A percentile compares a stretch with the other conserved stretches of the same genome.
These are phyloP conservation scores for Yarrowia bubula DNA, from an alignment of 805 yeast species.

Conservation along the genomic window DNA sequence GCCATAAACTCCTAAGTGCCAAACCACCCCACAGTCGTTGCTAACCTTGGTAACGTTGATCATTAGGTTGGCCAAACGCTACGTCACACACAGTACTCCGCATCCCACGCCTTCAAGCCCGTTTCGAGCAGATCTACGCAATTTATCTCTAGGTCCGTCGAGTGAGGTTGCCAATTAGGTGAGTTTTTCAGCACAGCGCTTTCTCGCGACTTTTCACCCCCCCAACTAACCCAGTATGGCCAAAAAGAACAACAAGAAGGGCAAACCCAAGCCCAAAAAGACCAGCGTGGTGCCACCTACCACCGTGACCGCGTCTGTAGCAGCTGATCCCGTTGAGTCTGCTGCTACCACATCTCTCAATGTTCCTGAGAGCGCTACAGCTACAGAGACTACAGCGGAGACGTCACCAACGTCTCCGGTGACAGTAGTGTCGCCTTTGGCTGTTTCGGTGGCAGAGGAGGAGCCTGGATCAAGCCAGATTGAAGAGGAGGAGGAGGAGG, in stretches of 20 bases:
- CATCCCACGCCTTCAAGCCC: constrained; percentile 9
- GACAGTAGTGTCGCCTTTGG: not conserved
- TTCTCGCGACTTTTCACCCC: not conserved
- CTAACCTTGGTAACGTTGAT: constrained; percentile 16
- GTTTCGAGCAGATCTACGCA: not conserved
- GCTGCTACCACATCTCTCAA: not conserved
- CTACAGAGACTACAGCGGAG: constrained; percentile 2
- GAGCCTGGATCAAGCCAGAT: not conserved
- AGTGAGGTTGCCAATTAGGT: constrained; percentile 20
- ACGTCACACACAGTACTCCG: constrained; percentile 26
- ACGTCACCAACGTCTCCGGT: not conserved
- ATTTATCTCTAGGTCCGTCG: not conserved
- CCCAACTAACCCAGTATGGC: constrained; percentile 20
- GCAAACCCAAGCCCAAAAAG: constrained; percentile 23
- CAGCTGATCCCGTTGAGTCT: not conserved
- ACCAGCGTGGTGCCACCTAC: not conserved
- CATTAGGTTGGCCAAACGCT: constrained; percentile 25
- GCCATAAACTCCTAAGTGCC: not conserved
- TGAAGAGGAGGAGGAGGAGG: not conserved
- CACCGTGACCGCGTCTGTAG: not conserved
- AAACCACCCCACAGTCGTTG: constrained; percentile 10
- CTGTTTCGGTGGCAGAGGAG: not conserved
- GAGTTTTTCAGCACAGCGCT: not conserved
- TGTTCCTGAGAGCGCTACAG: not conserved
- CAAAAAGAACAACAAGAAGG: constrained; percentile 20